Percentiles rank a stretch among this genome's conserved stretches.
Conservation (phyloP, 1,139 yeast genomes). For the Chernovozyma sophiae-reginae region DNA sequence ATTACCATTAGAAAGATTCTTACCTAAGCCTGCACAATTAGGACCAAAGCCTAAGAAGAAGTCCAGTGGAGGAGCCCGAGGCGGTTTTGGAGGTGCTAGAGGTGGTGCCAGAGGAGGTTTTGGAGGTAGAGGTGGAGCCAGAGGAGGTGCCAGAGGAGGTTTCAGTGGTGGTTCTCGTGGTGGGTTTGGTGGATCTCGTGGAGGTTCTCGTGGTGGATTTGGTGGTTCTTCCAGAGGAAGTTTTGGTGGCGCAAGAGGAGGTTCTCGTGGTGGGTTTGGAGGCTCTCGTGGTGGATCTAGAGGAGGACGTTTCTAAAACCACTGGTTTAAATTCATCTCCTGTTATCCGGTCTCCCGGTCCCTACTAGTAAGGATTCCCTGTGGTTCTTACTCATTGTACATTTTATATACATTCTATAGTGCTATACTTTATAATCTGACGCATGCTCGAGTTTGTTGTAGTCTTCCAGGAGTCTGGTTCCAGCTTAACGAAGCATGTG, state of each 20-base stretch:
- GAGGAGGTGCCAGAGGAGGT: conserved; percentile 20
- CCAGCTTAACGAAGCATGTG: no score
- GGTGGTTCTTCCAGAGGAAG: conserved; percentile 32
- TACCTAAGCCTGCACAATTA: conserved; percentile 80
- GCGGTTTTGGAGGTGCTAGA: conserved; percentile 25
- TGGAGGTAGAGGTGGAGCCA: conserved; percentile 38
- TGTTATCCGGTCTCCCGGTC: no score
- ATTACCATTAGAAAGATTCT: conserved; percentile 90
- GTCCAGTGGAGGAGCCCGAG: conserved; percentile 43
- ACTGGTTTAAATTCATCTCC: no score
- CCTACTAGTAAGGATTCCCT: no score
- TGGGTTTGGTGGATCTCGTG: conserved; percentile 22
- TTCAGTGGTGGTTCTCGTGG: conserved; percentile 20
- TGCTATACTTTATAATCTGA: conserved; percentile 4
- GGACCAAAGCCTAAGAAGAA: conserved; percentile 80
- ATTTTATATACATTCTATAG: conserved; percentile 3
- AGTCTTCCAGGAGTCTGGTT: no score
- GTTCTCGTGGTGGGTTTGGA: conserved; percentile 41
- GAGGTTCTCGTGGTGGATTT: conserved; percentile 20
- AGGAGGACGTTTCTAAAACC: conserved; percentile 32
- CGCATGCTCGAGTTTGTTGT: conserved; percentile 2
- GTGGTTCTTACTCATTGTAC: conserved; percentile 1
- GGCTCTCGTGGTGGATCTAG: conserved; percentile 31
- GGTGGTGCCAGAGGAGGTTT: conserved; percentile 45
- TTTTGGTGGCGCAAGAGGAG: conserved; percentile 41